Evolutionary conservation across 208 protist genomes (phyloP).

Genomic region (Trypanosoma avium): DNA sequence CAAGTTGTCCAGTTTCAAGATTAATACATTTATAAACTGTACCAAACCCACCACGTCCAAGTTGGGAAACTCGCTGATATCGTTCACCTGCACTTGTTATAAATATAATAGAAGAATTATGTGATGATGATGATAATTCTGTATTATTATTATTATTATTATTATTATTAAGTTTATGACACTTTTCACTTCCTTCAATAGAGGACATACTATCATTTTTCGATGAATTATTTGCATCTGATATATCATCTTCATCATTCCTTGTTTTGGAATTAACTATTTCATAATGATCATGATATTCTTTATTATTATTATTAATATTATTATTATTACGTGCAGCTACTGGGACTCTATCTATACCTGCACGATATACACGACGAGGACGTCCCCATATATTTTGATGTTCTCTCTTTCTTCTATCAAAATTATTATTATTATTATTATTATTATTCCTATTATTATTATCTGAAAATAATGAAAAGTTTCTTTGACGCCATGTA

Average conservation of each 20-base stretch:
- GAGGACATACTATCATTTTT: neutral
- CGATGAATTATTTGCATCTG: too few relatives aligned
- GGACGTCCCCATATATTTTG: too few relatives aligned
- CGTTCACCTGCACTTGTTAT: constrained; percentile 2
- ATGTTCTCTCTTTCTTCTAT: too few relatives aligned
- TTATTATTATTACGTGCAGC: neutral
- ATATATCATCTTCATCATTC: neutral
- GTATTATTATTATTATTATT: neutral
- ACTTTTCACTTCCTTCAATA: neutral
- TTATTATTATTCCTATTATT: too few relatives aligned
- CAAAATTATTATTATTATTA: too few relatives aligned
- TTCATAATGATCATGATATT: neutral
- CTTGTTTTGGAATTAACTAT: neutral
- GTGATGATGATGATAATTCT: neutral
- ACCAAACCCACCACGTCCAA: constrained; percentile 25
- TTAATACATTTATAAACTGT: constrained; percentile 19
- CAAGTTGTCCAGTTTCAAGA: constrained; percentile 13
- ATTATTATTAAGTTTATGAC: too few relatives aligned
- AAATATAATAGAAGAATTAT: neutral
- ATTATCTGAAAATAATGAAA: too few relatives aligned
- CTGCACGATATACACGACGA: neutral
- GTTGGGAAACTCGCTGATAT: constrained; percentile 8
- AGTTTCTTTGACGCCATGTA: too few relatives aligned
- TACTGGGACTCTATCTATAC: neutral
- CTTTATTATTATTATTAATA: neutral